A percentile compares a stretch with the other conserved stretches of the same genome.
phyloP scores from a whole-genome alignment of 805 yeast species.

The Kodamaea laetipori region DNA sequence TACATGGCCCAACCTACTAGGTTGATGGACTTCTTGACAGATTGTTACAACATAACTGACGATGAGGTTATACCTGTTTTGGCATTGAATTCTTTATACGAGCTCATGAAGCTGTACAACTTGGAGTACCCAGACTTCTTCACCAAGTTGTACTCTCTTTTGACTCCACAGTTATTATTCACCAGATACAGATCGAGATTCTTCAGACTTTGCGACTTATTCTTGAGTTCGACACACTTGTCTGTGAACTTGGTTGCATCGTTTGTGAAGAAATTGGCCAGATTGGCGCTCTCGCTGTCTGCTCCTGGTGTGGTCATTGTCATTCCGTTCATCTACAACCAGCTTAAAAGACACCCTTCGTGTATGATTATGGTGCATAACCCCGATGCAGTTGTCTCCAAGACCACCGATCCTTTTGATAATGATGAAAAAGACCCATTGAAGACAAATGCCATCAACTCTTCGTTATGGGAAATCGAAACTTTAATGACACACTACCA shows the following conservation, averaged over 20 bases:
- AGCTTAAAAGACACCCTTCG: slow-evolving; percentile 87
- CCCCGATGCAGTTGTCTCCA: slow-evolving; percentile 21
- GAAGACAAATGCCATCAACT: slow-evolving; percentile 73
- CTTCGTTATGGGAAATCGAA: slow-evolving; percentile 92
- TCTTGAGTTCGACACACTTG: slow-evolving; percentile 83
- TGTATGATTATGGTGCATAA: slow-evolving; percentile 88
- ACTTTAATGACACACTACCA: slow-evolving; percentile 83
- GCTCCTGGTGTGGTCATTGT: slow-evolving; percentile 87
- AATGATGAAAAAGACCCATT: slow-evolving; percentile 70
- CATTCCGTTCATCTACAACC: slow-evolving; percentile 88
- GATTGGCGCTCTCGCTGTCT: slow-evolving; percentile 73
- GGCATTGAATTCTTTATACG: slow-evolving; percentile 85
- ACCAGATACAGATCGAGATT: slow-evolving; percentile 84
- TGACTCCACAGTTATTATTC: slow-evolving; percentile 75
- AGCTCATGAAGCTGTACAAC: slow-evolving; percentile 76
- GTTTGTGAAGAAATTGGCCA: slow-evolving; percentile 78
- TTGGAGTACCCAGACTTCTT: slow-evolving; percentile 92
- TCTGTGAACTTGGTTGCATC: slow-evolving; percentile 85
- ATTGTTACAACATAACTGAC: slow-evolving; percentile 60
- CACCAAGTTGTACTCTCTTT: slow-evolving; percentile 73
- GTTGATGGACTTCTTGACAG: slow-evolving; percentile 92
- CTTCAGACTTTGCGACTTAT: slow-evolving; percentile 81
- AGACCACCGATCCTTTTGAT: slow-evolving; percentile 63
- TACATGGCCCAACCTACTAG: slow-evolving; percentile 74
- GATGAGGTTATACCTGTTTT: slow-evolving; percentile 63